Evolutionary conservation across 129 eudicot species (phyloP), one percentile per base, ranked within the genome.

Genomic region (Tanacetum coccineum): DNA sequence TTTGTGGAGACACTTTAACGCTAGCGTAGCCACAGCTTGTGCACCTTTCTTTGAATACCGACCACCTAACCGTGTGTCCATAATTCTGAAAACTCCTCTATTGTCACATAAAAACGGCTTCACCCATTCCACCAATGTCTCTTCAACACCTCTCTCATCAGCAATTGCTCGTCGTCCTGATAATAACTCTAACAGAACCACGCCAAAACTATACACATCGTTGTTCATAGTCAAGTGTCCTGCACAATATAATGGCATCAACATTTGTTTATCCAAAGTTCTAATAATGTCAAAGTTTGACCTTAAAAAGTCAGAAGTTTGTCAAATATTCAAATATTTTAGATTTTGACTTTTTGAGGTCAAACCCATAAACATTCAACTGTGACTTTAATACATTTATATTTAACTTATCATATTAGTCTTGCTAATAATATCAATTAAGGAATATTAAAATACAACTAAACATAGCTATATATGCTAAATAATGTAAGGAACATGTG

Each of bases 201-300:
- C 95, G 62, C 96, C 96, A 11, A 79, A 89, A 70, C 96, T 84
- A 47, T 89, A 89, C 30, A 89, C 95, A 21, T 89, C 96, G 61
- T 77, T 81, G 78, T 75, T 89, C 53, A 74, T 49, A 32, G 88
- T 83, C 81, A 89, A 76, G 69, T 81, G 96, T 9, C 96, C 96
- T 76, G 64, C 19, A 12, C 25, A 57, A 6, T 11, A 48, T 26
- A 14, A 60, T 28, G 30, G 11, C 49, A 18, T 72, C 17, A 73
- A 25, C 5, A 63, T 10, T 21, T 3, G 39, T 4, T 7, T 0
- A 70, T 45, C 55, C 18, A 56, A 47, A 13, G 64, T 55, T 6
- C 15, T 13, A 13, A 2, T 12, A 3, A 32, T 32, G 40, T 32
- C 40, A 32, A 32, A 32, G 40, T 32, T 32, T 32, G 40, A 6